Evolutionary conservation across 768 basidiomycete species (phyloP), one percentile per base, ranked within the genome.

Genomic region (Pholiota conissans): DNA sequence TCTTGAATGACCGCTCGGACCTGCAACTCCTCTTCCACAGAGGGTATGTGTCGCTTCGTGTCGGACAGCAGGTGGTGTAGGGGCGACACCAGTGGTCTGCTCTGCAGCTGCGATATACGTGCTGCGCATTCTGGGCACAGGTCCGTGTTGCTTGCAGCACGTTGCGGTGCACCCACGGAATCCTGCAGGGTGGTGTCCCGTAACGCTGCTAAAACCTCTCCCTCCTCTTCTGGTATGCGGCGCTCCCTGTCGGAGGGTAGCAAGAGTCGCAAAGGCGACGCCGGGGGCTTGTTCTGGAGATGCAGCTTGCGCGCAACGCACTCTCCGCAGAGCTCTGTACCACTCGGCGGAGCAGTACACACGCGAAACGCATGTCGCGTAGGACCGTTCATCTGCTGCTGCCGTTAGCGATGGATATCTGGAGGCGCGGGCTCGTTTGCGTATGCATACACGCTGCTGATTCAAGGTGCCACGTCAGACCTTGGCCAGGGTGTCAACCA

Each of bases 31-130:
- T 56, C 55, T 4, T 26, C 20, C 2, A n/a, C 27, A 26, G 46
- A 48, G 22, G 55, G 55, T 14, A 49, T 20, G 37, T 56, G 34
- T 48, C 55, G 55, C 22, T 18, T 49, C 8, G 45, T 56, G 14
- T 55, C 28, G 5, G 40, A 45, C 13, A 55, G 45, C 11, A 55
- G 54, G 28, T 55, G 54, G 24, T 48, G 27, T 3, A 55, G 26
- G 24, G 54, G 54, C 1, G 54, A 55, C 14, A 16, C 26, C 2
- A 55, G 29, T 48, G 54, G 45, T 29, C 13, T 22, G 5, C 11
- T 14, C 45, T 46, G n/a, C n/a, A n/a, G n/a, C n/a, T n/a, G n/a
- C n/a, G n/a, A n/a, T n/a, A n/a, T n/a, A n/a, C n/a, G n/a, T n/a
- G n/a, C n/a, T n/a, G n/a, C n/a, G n/a, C n/a, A n/a, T n/a, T n/a